These are phyloP conservation scores for Calocybe indica DNA, from an alignment of 768 basidiomycete species.

Conservation along the genomic window DNA sequence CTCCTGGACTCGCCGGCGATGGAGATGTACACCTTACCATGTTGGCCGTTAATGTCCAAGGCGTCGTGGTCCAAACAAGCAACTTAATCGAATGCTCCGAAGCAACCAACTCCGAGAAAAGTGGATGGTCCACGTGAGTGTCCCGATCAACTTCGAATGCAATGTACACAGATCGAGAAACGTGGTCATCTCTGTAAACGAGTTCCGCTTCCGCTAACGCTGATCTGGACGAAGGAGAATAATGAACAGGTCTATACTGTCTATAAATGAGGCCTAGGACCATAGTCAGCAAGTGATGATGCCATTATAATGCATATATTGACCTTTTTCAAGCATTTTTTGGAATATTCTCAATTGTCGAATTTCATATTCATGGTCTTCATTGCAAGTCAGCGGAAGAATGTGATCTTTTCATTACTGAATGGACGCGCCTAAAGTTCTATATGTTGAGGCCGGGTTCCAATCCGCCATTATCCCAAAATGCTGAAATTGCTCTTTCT, in stretches of 20 bases:
- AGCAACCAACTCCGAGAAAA: constrained; percentile 26
- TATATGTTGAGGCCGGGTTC: constrained; percentile 65
- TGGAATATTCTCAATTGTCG: constrained; percentile 83
- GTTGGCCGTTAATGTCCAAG: constrained; percentile 95
- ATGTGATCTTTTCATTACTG: background rate
- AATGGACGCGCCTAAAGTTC: constrained; percentile 64
- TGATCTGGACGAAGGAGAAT: constrained; percentile 90
- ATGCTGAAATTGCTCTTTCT: constrained; percentile 72
- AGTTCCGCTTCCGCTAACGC: constrained; percentile 95
- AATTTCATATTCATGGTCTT: constrained; percentile 86
- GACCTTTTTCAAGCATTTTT: constrained; percentile 83
- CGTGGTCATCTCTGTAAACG: constrained; percentile 82
- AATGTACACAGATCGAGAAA: constrained; percentile 86
- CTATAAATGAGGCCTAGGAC: constrained; percentile 74
- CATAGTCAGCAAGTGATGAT: background rate
- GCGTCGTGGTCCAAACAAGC: constrained; percentile 95
- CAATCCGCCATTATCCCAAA: constrained; percentile 94
- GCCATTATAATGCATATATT: constrained; percentile 2
- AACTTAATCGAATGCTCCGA: constrained; percentile 37
- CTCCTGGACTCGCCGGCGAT: background rate
- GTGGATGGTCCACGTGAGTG: constrained; percentile 10
- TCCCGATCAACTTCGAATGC: constrained; percentile 55
- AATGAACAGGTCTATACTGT: constrained; percentile 86
- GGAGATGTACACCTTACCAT: constrained; percentile 52
- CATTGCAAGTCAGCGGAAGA: background rate